These are phyloP conservation scores for Cordia subcordata DNA, from an alignment of 257 asterid species.

Conservation along the genomic window DNA sequence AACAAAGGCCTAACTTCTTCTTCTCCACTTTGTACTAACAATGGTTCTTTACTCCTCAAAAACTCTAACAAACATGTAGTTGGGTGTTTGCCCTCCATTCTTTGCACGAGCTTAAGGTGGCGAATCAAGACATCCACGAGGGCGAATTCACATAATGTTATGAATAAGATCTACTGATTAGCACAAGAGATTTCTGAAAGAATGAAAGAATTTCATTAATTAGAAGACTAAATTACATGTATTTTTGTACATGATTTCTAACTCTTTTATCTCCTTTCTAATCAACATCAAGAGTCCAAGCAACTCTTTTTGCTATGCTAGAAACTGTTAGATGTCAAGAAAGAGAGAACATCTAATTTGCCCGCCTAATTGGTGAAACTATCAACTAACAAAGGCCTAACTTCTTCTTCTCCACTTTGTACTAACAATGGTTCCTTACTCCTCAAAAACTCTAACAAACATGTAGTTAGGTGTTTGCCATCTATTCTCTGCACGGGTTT, in stretches of 20 bases:
- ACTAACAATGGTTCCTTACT: constrained; percentile 33
- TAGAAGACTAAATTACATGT: constrained; percentile 21
- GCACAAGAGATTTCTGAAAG: constrained; percentile 2
- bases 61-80: constrained; percentile 23
- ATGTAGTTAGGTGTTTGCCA: constrained; percentile 7
- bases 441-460: constrained; percentile 32
- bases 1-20: constrained; percentile 43
- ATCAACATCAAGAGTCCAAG: too few relatives aligned
- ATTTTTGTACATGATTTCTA: constrained; percentile 15
- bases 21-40: constrained; percentile 31
- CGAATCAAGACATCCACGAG: neutral
- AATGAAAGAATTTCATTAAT: constrained; percentile 16
- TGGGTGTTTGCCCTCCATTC: constrained; percentile 2
- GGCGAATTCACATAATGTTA: too few relatives aligned
- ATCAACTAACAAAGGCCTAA: constrained; percentile 37
- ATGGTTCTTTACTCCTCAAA: constrained; percentile 38
- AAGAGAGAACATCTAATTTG: neutral
- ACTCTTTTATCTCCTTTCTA: constrained; percentile 3
- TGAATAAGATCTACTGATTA: too few relatives aligned
- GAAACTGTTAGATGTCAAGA: neutral
- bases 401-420: constrained; percentile 40
- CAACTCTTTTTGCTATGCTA: too few relatives aligned
- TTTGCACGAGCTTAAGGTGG: too few relatives aligned
- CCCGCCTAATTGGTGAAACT: constrained; percentile 11
- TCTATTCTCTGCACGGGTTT: too few relatives aligned